Conservation (phyloP, 1,284 basidiomycete species). For the Stereum hirsutum region DNA sequence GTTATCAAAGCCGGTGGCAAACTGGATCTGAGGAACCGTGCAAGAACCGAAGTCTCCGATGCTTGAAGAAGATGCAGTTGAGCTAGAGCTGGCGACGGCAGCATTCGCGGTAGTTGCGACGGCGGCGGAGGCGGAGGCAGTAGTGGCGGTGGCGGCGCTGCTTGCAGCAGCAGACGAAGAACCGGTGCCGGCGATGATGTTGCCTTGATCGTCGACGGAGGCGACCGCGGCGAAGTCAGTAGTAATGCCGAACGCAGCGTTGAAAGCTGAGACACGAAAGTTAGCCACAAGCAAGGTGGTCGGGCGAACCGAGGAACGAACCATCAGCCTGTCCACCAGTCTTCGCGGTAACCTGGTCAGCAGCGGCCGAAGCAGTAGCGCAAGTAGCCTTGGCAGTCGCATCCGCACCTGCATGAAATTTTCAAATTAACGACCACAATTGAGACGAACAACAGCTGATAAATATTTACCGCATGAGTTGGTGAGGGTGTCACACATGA, state of each 20-base stretch:
- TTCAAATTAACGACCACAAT: too few species aligned
- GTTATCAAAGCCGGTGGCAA: slow-evolving; percentile 47
- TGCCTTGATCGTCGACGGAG: slow-evolving; percentile 29
- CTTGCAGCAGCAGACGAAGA: slow-evolving; percentile 14
- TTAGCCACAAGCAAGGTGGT: neutral
- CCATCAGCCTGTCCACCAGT: slow-evolving; percentile 46
- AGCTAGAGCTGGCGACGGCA: slow-evolving; percentile 6
- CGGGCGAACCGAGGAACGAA: neutral
- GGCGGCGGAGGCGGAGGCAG: slow-evolving; percentile 15
- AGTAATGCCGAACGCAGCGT: slow-evolving; percentile 4
- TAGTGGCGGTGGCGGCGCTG: slow-evolving; percentile 12
- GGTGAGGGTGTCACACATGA: slow-evolving; percentile 45
- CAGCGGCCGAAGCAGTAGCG: slow-evolving; percentile 31
- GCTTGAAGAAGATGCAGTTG: slow-evolving; percentile 12
- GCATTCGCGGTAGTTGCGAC: neutral
- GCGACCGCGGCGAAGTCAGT: slow-evolving; percentile 24
- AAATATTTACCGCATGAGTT: slow-evolving; percentile 45
- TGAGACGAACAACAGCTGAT: too few species aligned
- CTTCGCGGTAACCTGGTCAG: slow-evolving; percentile 24
- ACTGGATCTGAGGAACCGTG: slow-evolving; percentile 48
- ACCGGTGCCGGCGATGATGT: slow-evolving; percentile 14
- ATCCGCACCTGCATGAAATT: too few species aligned
- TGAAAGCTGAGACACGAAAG: slow-evolving; percentile 2
- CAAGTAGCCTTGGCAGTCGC: slow-evolving; percentile 42
- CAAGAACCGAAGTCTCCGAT: slow-evolving; percentile 19